Percentiles rank a stretch among this genome's conserved stretches.
Evolutionary conservation across 805 yeast genomes (phyloP).

Genomic region (Metahyphopichia silvanorum): DNA sequence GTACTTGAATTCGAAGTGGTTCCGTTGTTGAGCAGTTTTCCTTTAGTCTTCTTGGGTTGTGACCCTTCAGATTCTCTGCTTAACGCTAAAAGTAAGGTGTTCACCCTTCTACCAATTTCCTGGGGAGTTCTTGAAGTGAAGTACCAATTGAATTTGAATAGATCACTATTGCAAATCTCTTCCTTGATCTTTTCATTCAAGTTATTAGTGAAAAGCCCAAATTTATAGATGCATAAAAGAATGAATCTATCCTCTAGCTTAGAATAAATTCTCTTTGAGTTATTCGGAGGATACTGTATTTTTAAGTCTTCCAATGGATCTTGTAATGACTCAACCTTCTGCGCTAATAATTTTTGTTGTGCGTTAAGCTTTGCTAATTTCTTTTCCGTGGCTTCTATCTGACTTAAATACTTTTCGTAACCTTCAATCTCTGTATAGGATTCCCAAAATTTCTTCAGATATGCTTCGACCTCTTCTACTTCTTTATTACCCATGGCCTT

Average conservation of each 20-base stretch:
- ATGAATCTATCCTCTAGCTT: constrained; percentile 69
- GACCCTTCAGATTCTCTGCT: constrained; percentile 69
- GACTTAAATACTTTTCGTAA: constrained; percentile 64
- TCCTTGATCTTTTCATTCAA: constrained; percentile 63
- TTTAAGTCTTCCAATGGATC: constrained; percentile 61
- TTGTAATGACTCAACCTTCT: constrained; percentile 50
- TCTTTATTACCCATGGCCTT: constrained; percentile 55
- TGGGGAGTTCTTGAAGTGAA: constrained; percentile 67
- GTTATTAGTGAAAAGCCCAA: constrained; percentile 59
- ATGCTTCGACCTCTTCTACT: constrained; percentile 55
- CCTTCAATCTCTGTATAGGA: constrained; percentile 62
- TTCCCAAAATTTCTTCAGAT: constrained; percentile 63
- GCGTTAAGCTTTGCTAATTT: constrained; percentile 51
- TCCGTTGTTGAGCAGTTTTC: constrained; percentile 6
- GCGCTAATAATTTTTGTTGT: constrained; percentile 54
- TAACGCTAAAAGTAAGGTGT: constrained; percentile 62
- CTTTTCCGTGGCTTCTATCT: constrained; percentile 71
- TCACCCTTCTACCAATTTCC: constrained; percentile 68
- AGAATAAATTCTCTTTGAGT: constrained; percentile 71
- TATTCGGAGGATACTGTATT: constrained; percentile 79
- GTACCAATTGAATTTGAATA: constrained; percentile 73
- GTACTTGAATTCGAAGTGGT: constrained; percentile 23
- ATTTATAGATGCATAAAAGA: constrained; percentile 55
- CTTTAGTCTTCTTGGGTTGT: constrained; percentile 46
- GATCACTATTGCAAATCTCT: constrained; percentile 55